Evolutionary conservation across 306 rosid species (phyloP), one percentile per base, ranked within the genome.

Genomic region (Trifolium dubium): DNA sequence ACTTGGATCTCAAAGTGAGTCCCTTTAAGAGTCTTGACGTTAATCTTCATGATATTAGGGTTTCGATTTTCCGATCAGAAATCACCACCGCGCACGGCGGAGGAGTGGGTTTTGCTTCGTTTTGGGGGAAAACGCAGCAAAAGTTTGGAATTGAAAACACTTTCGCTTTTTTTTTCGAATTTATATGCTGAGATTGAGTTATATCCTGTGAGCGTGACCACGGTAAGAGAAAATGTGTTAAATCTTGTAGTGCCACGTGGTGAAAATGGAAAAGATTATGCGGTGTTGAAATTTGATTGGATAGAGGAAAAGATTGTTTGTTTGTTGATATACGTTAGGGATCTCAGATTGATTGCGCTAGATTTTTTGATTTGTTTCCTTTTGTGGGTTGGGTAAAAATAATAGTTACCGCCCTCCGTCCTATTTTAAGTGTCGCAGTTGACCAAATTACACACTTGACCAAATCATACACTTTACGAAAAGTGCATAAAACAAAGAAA

Each of bases 21-120:
- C 29, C 92, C 92, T 72, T 90, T 90, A 31, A 88, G 84, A 28
- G 96, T 90, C 85, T 88, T 90, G 6, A 90, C 89, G 68, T 75
- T 85, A 82, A 90, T 77, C 96, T 90, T 90, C 96, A 90, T 90
- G 54, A 0, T 23, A 23, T 23, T 23, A 23, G 23, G 23, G 23
- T 49, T 69, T 15, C 1, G 17, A 10, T 68, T 61, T 5, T 56
- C 64, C 74, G 67, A 78, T 30, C 56, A 43, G 75, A 73, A 64
- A 72, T 44, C 31, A 18, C 74, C 77, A 65, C 82, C 67, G 44
- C 69, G 49, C 64, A 75, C 74, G 66, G 73, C 87, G 59, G 56
- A 30, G 41, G 51, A 67, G 62, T 15, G 17, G 7, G 43, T 60
- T 71, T 67, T 50, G 76, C 62, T 80, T 58, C 32, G 44, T 53